Conservation (phyloP, 179 eudicot species). For the Vitellaria paradoxa region DNA sequence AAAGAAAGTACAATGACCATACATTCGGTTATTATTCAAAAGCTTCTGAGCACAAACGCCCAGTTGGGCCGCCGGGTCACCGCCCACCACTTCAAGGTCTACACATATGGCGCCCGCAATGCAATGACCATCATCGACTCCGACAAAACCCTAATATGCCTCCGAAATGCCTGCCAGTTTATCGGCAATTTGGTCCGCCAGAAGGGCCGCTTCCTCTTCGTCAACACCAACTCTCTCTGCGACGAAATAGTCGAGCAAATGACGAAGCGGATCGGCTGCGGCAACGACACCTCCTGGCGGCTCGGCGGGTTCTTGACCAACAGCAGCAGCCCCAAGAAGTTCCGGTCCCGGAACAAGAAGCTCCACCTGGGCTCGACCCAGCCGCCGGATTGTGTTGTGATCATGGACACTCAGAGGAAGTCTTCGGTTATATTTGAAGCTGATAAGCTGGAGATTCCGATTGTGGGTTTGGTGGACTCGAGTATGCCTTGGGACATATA, state of each 20-base stretch:
- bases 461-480: slow-evolving; percentile 79
- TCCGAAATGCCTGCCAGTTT: slow-evolving; percentile 78
- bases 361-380: slow-evolving; percentile 45
- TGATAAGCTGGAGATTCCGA: slow-evolving; percentile 59
- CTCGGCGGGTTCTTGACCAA: slow-evolving; percentile 77
- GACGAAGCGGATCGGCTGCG: slow-evolving; percentile 47
- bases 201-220: slow-evolving; percentile 65
- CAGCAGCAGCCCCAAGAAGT: slow-evolving; percentile 69
- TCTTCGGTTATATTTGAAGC: slow-evolving; percentile 74
- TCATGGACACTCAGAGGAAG: slow-evolving; percentile 69
- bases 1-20: slow-evolving; percentile 43
- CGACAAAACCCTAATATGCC: slow-evolving; percentile 86
- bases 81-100: slow-evolving; percentile 68
- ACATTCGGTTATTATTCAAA: slow-evolving; percentile 69
- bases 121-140: slow-evolving; percentile 65
- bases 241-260: slow-evolving; percentile 75
- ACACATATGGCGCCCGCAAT: slow-evolving; percentile 64
- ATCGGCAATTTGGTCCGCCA: slow-evolving; percentile 46
- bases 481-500: slow-evolving; percentile 54
- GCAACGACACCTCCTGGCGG: slow-evolving; percentile 52
- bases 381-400: slow-evolving; percentile 80
- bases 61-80: slow-evolving; percentile 55
- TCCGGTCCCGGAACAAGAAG: slow-evolving; percentile 68
- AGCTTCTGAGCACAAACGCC: slow-evolving; percentile 68
- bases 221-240: slow-evolving; percentile 75